Conservation (phyloP, 352 stramenopile species). For the Pythium rhizo-oryzae region DNA sequence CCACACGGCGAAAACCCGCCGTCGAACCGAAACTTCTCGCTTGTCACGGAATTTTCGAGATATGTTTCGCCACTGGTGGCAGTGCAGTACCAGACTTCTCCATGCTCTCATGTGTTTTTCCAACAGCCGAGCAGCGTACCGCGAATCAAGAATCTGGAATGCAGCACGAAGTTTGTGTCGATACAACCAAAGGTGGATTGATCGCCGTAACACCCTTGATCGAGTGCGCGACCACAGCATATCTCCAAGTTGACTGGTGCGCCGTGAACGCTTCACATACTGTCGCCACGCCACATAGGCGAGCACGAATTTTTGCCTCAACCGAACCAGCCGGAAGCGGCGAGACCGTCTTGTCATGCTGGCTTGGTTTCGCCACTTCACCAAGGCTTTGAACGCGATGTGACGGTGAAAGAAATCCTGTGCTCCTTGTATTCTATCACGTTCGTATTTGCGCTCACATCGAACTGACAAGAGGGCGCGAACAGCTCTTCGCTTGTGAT, state of each 20-base stretch:
- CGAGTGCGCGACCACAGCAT: background rate
- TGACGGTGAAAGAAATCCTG: background rate
- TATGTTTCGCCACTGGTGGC: background rate
- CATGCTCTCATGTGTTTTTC: background rate
- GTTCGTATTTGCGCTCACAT: constrained; percentile 7
- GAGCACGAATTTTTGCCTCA: constrained; percentile 1
- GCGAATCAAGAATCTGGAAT: background rate
- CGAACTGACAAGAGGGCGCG: constrained; percentile 1
- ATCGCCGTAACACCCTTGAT: background rate
- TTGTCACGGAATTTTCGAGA: background rate
- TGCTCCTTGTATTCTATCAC: background rate
- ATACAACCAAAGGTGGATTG: background rate
- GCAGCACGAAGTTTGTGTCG: background rate
- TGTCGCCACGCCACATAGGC: constrained; percentile 18
- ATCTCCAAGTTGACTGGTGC: background rate
- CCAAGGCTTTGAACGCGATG: background rate
- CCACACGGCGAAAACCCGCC: background rate
- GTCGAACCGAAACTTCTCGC: background rate
- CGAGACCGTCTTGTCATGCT: background rate
- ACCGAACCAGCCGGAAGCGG: background rate
- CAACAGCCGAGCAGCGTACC: background rate
- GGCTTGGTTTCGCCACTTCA: constrained; percentile 2
- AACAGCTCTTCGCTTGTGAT: constrained; percentile 5
- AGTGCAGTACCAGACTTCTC: background rate
- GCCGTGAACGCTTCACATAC: background rate